Evolutionary conservation across 306 rosid genomes (phyloP).

Genomic region (Vachellia pachyceras): DNA sequence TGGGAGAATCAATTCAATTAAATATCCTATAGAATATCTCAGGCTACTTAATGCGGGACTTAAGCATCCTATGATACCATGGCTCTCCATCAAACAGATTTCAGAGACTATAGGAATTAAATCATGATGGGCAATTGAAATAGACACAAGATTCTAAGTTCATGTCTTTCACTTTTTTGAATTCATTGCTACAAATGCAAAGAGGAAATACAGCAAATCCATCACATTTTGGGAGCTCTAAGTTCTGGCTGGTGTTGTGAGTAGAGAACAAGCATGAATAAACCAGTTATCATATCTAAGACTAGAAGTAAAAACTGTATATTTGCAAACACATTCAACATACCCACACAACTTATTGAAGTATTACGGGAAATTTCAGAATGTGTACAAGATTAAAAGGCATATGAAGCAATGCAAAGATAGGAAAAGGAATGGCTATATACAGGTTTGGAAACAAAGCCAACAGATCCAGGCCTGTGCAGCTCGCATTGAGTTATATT

Average conservation of each 20-base stretch:
- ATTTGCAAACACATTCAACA: conserved; percentile 15
- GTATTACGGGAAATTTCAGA: conserved; percentile 22
- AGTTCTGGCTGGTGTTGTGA: conserved; percentile 6
- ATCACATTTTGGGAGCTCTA: conserved; percentile 13
- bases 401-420: conserved; percentile 18
- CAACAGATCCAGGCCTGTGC: conserved; percentile 99
- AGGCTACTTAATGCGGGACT: background rate
- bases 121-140: conserved; percentile 27
- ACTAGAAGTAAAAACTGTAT: conserved; percentile 25
- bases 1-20: no score
- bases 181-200: conserved; percentile 11
- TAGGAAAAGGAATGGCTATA: conserved; percentile 41
- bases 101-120: conserved; percentile 25
- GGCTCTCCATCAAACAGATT: background rate
- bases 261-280: conserved; percentile 27
- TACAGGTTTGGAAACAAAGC: conserved; percentile 99
- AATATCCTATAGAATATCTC: no score
- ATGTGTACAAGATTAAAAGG: conserved; percentile 9
- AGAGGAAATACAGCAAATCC: conserved; percentile 5
- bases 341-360: conserved; percentile 9
- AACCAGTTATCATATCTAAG: conserved; percentile 29
- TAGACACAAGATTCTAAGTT: conserved; percentile 4
- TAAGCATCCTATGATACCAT: background rate
- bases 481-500: conserved; percentile 92
- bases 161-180: conserved; percentile 17